phyloP scores from a whole-genome alignment of 2,329 filamentous ascomycete genomes.

The Neofusicoccum kwambonambiense region DNA sequence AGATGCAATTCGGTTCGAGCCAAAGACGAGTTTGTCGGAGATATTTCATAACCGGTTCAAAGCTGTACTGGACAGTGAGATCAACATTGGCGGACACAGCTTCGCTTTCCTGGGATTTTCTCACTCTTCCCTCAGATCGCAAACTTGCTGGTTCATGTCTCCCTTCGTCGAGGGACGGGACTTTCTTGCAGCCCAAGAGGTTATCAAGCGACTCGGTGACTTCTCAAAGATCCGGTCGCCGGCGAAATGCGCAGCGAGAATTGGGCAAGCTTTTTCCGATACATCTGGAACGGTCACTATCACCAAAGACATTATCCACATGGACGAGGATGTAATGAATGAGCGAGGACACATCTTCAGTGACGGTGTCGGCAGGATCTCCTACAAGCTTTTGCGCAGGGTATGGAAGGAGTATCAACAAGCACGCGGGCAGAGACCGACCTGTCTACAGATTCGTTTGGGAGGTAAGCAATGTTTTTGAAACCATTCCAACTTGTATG shows the following conservation, averaged over 20 bases:
- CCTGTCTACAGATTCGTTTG: slow-evolving; percentile 72
- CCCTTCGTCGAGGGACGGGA: slow-evolving; percentile 41
- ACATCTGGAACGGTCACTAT: slow-evolving; percentile 64
- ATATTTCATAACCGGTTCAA: slow-evolving; percentile 63
- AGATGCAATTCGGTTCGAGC: slow-evolving; percentile 59
- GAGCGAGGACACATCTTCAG: slow-evolving; percentile 63
- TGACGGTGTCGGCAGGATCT: slow-evolving; percentile 77
- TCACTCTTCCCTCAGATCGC: slow-evolving; percentile 71
- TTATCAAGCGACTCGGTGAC: slow-evolving; percentile 50
- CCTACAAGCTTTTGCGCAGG: slow-evolving; percentile 55
- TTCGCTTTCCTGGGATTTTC: slow-evolving; percentile 71
- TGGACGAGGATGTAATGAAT: slow-evolving; percentile 51
- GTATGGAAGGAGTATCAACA: slow-evolving; percentile 55
- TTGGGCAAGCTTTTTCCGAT: slow-evolving; percentile 70
- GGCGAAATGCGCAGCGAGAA: slow-evolving; percentile 59
- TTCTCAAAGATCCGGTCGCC: slow-evolving; percentile 54
- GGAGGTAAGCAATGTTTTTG: slow-evolving; percentile 46
- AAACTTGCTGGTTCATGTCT: slow-evolving; percentile 67
- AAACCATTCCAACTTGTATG: not conserved
- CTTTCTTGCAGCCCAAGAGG: slow-evolving; percentile 34
- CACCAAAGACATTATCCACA: slow-evolving; percentile 24
- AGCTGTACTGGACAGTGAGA: slow-evolving; percentile 55
- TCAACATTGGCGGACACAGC: slow-evolving; percentile 63
- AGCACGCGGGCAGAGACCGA: slow-evolving; percentile 53
- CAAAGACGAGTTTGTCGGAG: slow-evolving; percentile 46